Evolutionary conservation across 192 early-diverging fungal species (phyloP), one percentile per base, ranked within the genome.

Genomic region (Bifiguratus adelaidae): DNA sequence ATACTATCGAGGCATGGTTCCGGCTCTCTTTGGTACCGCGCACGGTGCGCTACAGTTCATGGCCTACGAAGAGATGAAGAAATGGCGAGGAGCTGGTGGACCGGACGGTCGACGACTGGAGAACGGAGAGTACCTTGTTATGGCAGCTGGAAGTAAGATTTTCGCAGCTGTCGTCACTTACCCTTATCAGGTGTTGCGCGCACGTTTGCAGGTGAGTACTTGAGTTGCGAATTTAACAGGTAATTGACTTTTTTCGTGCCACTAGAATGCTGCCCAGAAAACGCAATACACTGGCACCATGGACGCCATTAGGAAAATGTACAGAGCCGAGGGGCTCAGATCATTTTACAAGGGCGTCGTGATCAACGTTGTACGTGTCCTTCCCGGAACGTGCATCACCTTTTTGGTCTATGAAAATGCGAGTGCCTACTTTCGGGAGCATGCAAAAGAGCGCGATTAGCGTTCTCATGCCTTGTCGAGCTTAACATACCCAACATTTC

Each of bases 31-130:
- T 48, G 92, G 96, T 4, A 86, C 88, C 1, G 86, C 90, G n/a
- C 94, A 99, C 45, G 96, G 96, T 8, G 92, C 92, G 0, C 52
- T 99, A 19, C 96, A 99, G 63, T 99, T 99, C 60, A 91, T 94
- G 88, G 89, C 85, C 0, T 99, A 99, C 62, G 96, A 99, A 46
- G 89, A 95, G 42, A 80, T 99, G 79, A 99, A 97, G 65, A 74
- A 77, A 50, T 73, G 71, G 62, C 53, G 76, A 29, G 48, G 65
- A 25, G 65, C 58, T 15, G 50, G 44, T 21, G 61, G 63, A 56
- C 50, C 48, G 49, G 46, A 52, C 36, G 16, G 64, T 50, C n/a
- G n/a, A 9, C n/a, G 48, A 2, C 53, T 82, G 1, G 61, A 61
- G n/a, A 71, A 86, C 7, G 18, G 67, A 2, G 91, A 95, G 47